Conservation (phyloP, 176 grass and related monocot genomes). For the Rhynchospora breviuscula region DNA sequence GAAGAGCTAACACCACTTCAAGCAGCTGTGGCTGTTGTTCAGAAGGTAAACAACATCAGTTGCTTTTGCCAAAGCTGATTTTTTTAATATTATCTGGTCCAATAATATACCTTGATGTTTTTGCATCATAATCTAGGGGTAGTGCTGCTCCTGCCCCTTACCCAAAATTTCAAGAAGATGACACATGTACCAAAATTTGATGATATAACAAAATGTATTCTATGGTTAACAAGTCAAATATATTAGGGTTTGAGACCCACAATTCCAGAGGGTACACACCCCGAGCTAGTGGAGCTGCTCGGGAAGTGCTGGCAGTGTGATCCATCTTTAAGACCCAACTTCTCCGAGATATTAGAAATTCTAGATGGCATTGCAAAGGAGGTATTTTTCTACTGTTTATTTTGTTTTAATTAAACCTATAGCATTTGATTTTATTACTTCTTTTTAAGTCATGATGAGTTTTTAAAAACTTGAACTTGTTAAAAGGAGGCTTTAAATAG, state of each 20-base stretch:
- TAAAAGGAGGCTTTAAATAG: neutral
- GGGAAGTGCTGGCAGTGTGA: constrained; percentile 72
- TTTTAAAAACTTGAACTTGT: neutral
- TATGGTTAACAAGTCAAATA: neutral
- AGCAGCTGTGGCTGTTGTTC: constrained; percentile 72
- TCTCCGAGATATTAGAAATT: constrained; percentile 62
- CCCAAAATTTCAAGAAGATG: no score
- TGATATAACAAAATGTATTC: neutral
- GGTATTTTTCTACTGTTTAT: constrained; percentile 17
- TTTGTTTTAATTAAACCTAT: no score
- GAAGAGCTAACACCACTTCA: constrained; percentile 80
- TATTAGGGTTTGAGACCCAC: constrained; percentile 28
- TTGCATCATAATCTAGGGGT: neutral
- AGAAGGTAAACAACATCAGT: constrained; percentile 41
- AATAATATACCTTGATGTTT: neutral
- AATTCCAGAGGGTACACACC: constrained; percentile 45
- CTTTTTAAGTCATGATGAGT: neutral
- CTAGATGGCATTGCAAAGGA: constrained; percentile 47
- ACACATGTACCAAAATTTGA: constrained; percentile 25
- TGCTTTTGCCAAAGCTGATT: neutral
- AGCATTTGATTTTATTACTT: neutral
- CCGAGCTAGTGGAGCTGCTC: constrained; percentile 46
- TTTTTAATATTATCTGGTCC: neutral
- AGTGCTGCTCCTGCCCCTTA: neutral
- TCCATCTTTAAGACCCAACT: constrained; percentile 66